Conservation (phyloP, 2,329 filamentous ascomycete genomes). For the Exserohilum turcica region DNA sequence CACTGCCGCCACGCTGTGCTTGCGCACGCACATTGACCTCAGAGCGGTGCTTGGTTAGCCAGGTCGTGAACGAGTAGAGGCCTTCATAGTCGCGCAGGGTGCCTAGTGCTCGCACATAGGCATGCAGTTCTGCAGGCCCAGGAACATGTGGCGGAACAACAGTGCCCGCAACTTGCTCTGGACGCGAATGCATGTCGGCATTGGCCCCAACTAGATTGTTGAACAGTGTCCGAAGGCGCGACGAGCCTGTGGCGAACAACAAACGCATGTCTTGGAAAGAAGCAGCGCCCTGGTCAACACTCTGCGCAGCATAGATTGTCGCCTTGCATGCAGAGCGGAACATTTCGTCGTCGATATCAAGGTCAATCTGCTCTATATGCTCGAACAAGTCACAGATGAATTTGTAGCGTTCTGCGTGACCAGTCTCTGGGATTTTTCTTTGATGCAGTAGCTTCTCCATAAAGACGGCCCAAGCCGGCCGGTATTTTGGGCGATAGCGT, state of each 20-base stretch:
- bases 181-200: constrained; percentile 15
- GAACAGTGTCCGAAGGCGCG: constrained; percentile 35
- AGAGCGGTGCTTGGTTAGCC: constrained; percentile 54
- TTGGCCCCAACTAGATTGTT: constrained; percentile 30
- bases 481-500: constrained; percentile 29
- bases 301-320: constrained; percentile 36
- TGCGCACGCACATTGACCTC: constrained; percentile 36
- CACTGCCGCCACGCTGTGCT: constrained; percentile 31
- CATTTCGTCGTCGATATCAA: constrained; percentile 43
- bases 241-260: constrained; percentile 23
- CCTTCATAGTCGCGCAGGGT: constrained; percentile 64
- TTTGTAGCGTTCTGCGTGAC: constrained; percentile 26
- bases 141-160: constrained; percentile 51
- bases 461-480: constrained; percentile 39
- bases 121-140: constrained; percentile 57
- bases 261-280: constrained; percentile 15
- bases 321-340: constrained; percentile 43
- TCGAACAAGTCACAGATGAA: constrained; percentile 32
- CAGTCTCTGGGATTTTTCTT: constrained; percentile 1
- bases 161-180: neutral
- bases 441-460: constrained; percentile 30
- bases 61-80: constrained; percentile 63
- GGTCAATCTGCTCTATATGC: constrained; percentile 31
- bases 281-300: constrained; percentile 17
- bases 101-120: constrained; percentile 68